Conservation (phyloP, 163 green algal genomes). For the Prototheca wickerhamii region DNA sequence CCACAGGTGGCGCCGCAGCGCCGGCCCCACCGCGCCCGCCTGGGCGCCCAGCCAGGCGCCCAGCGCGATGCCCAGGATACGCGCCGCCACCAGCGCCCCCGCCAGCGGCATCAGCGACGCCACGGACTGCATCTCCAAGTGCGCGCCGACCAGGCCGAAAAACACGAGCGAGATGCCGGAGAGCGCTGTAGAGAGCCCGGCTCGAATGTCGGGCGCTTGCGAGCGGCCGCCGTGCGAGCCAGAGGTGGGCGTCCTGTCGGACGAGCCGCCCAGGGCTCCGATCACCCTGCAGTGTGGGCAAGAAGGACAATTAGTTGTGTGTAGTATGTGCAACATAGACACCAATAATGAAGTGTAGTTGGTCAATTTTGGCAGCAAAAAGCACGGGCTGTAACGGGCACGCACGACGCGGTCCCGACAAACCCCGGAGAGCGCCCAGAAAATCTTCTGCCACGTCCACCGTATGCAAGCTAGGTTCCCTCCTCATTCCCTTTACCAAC, state of each 20-base stretch:
- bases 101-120: conserved; percentile 47
- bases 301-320: no score
- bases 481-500: not conserved
- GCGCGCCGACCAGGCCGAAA: conserved; percentile 75
- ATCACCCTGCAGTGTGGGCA: no score
- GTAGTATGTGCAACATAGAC: no score
- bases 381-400: no score
- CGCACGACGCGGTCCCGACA: no score
- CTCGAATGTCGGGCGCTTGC: not conserved
- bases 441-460: not conserved
- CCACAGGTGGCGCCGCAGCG: conserved; percentile 52
- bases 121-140: conserved; percentile 32
- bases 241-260: not conserved
- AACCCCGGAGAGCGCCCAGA: not conserved
- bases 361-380: no score
- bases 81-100: conserved; percentile 40
- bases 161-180: conserved; percentile 65
- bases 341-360: no score
- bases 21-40: conserved; percentile 25
- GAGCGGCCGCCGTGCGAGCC: not conserved
- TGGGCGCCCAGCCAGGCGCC: conserved; percentile 53
- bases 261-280: no score
- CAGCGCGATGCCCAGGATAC: conserved; percentile 44
- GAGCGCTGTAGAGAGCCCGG: not conserved
- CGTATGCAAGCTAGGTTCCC: no score